Evolutionary conservation across 768 basidiomycete species (phyloP).

Genomic region (Termitomyces sp.): DNA sequence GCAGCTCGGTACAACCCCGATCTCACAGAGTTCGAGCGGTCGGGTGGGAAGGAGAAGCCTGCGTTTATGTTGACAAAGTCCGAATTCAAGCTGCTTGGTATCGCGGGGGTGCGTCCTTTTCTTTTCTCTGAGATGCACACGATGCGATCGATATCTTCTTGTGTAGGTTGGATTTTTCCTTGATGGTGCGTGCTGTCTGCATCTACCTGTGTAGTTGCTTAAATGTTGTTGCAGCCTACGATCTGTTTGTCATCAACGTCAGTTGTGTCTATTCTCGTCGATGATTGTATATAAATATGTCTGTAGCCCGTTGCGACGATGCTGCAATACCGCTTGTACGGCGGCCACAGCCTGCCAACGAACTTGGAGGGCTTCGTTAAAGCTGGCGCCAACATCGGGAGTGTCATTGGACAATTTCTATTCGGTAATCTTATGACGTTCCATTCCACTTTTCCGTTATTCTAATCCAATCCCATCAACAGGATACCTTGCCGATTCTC

Average conservation of each 20-base stretch:
- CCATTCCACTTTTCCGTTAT: neutral
- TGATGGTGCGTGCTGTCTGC: constrained; percentile 41
- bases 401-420: constrained; percentile 62
- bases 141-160: neutral
- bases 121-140: neutral
- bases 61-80: constrained; percentile 27
- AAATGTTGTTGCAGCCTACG: constrained; percentile 44
- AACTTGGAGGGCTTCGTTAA: constrained; percentile 58
- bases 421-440: constrained; percentile 37
- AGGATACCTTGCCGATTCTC: constrained; percentile 62
- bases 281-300: neutral
- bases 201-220: neutral
- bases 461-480: neutral
- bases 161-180: constrained; percentile 64
- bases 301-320: constrained; percentile 61
- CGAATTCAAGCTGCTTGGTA: constrained; percentile 57
- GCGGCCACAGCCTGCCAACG: constrained; percentile 42
- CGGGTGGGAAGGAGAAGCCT: constrained; percentile 16
- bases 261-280: constrained; percentile 11
- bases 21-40: constrained; percentile 23
- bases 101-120: constrained; percentile 42
- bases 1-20: constrained; percentile 8
- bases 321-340: constrained; percentile 62
- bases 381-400: constrained; percentile 66
- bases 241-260: constrained; percentile 68